Conservation (phyloP, 345 rosid species). For the Eucalyptus paniculata region DNA sequence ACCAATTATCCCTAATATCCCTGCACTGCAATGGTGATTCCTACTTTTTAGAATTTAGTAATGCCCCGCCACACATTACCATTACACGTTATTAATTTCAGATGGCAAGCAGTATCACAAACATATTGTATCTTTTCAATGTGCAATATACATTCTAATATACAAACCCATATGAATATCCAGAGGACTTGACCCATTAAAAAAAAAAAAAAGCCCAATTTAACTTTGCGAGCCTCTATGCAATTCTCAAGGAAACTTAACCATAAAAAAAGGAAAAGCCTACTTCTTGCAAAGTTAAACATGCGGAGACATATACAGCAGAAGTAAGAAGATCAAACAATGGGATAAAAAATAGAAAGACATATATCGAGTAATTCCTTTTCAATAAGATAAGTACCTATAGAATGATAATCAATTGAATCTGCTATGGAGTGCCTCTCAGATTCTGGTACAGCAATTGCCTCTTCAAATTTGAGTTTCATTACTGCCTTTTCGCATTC, state of each 20-base stretch:
- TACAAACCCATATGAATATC: not conserved
- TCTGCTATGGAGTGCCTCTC: slow-evolving; percentile 75
- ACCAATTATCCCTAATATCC: not conserved
- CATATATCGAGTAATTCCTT: not conserved
- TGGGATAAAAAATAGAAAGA: not conserved
- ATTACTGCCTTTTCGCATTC: slow-evolving; percentile 94
- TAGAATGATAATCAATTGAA: slow-evolving; percentile 64
- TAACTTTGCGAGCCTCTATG: not conserved
- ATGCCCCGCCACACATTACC: not conserved
- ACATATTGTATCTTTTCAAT: not conserved
- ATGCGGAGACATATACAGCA: not conserved
- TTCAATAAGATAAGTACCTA: slow-evolving; percentile 39
- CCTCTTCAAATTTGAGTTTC: slow-evolving; percentile 96
- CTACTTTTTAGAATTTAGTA: not conserved
- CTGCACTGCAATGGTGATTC: not conserved
- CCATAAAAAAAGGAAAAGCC: not conserved
- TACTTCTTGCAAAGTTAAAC: not conserved
- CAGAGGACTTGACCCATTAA: not conserved
- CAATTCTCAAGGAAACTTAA: not conserved
- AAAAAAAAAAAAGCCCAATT: not conserved
- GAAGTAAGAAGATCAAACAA: not conserved
- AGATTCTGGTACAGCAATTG: slow-evolving; percentile 70
- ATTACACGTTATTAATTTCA: not conserved
- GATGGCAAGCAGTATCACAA: not conserved
- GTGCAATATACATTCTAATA: not conserved